These are phyloP conservation scores for Xanthoconium stramineum DNA, from an alignment of 768 basidiomycete genomes.

Conservation along the genomic window DNA sequence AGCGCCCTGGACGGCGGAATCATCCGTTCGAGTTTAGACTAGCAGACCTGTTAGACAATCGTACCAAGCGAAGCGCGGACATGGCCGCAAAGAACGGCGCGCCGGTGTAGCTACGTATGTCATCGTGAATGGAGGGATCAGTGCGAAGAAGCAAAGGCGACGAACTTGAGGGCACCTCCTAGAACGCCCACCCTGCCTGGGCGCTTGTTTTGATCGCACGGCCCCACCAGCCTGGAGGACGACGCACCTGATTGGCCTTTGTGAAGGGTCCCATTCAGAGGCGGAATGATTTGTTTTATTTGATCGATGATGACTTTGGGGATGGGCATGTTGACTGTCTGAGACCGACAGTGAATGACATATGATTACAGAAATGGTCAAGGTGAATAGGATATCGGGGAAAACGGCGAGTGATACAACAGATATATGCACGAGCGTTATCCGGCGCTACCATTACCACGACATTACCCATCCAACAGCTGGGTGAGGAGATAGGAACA, in stretches of 20 bases:
- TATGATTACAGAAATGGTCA: not conserved
- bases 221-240: not conserved
- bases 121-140: not conserved
- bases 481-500: not conserved
- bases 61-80: conserved; percentile 80
- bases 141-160: not conserved
- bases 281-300: conserved; percentile 83
- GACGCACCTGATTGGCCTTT: conserved; percentile 88
- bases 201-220: not conserved
- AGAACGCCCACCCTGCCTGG: conserved; percentile 88
- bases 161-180: conserved; percentile 91
- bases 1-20: conserved; percentile 55
- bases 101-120: conserved; percentile 75
- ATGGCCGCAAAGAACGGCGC: conserved; percentile 96
- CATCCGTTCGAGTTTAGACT: not conserved
- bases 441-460: conserved; percentile 10
- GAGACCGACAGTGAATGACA: not conserved
- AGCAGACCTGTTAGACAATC: not conserved
- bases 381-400: conserved; percentile 20
- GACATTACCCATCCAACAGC: conserved; percentile 1
- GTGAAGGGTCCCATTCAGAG: conserved; percentile 82
- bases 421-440: conserved; percentile 21
- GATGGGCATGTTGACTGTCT: conserved; percentile 51
- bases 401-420: conserved; percentile 24
- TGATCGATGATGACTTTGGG: conserved; percentile 62